A percentile compares a stretch with the other conserved stretches of the same genome.
These are phyloP conservation scores for Neopestalotiopsis rosae DNA, from an alignment of 2,329 filamentous ascomycete genomes.

Conservation along the genomic window DNA sequence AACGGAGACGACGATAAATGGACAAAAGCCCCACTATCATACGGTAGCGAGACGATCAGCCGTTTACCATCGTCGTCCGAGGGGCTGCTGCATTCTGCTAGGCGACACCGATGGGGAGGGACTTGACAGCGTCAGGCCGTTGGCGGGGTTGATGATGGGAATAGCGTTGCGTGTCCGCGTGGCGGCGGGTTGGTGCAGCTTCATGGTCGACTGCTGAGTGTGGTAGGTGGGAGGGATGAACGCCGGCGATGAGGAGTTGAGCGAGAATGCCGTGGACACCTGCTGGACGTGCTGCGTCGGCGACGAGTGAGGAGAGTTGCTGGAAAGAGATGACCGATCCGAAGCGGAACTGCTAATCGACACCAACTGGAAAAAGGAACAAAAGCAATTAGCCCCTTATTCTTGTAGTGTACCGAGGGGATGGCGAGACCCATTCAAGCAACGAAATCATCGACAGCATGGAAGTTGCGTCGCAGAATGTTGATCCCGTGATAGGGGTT, in stretches of 20 bases:
- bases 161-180: slow-evolving; percentile 93
- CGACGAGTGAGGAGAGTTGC: slow-evolving; percentile 90
- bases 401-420: background rate
- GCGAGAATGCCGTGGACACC: slow-evolving; percentile 77
- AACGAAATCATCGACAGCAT: background rate
- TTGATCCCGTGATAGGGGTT: background rate
- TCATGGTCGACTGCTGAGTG: slow-evolving; percentile 69
- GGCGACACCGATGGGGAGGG: slow-evolving; percentile 77
- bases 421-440: background rate
- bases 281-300: slow-evolving; percentile 87
- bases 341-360: slow-evolving; percentile 90
- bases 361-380: slow-evolving; percentile 67
- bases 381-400: slow-evolving; percentile 36
- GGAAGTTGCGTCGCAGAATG: slow-evolving; percentile 3
- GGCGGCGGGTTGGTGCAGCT: slow-evolving; percentile 89
- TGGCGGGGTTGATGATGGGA: slow-evolving; percentile 95
- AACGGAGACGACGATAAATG: slow-evolving; percentile 42
- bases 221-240: slow-evolving; percentile 71
- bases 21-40: slow-evolving; percentile 35
- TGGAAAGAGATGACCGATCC: slow-evolving; percentile 92
- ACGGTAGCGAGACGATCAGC: slow-evolving; percentile 39
- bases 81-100: slow-evolving; percentile 62
- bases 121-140: slow-evolving; percentile 85
- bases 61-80: slow-evolving; percentile 61
- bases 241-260: slow-evolving; percentile 69